Evolutionary conservation across 1,284 basidiomycete species (phyloP), one percentile per base, ranked within the genome.

Genomic region (Laetiporus sulphureus): DNA sequence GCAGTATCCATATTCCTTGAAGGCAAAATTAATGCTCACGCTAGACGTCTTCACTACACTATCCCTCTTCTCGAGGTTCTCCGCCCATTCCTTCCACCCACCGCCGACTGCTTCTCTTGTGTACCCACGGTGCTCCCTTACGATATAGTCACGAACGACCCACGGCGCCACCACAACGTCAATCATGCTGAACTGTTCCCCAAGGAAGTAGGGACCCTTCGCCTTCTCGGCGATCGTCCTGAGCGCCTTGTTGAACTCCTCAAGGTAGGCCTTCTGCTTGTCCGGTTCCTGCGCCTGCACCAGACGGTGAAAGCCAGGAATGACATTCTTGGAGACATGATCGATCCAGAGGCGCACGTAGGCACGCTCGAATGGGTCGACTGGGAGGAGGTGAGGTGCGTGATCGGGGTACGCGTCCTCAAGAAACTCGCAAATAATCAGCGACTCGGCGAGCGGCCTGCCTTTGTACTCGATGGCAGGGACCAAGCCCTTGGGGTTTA

Each of bases 401-500:
- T 66, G 50, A 13, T 59, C 42, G 8, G 77, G 68, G 55, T 68
- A 76, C 2, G 68, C 68, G 23, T 80, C 77, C 48, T 81, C 77
- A 44, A 81, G 64, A 58, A 79, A 78, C 54, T 80, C 77, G 57
- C 69, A 69, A 30, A 81, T 59, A 40, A 80, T 63, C 38, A 77
- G 65, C 3, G 75, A 79, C 51, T 82, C 79, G 59, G 80, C 77
- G 10, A 83, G 58, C 1, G 77, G 71, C 40, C 67, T 70, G 20
- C 74, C 75, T 38, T 73, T 63, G 58, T 73, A 75, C 43, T 74
- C 74, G 32, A 80, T 57, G 0, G 78, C 74, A 0, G 81, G 82
- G 3, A 85, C 81, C 23, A 84, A 72, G 3, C 82, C 81, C 54
- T 79, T 80, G 0, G 81, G 79, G 48, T 80, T 82, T 47, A 83